phyloP scores from a whole-genome alignment of 176 grass and related monocot species.

The Eleusine indica region DNA sequence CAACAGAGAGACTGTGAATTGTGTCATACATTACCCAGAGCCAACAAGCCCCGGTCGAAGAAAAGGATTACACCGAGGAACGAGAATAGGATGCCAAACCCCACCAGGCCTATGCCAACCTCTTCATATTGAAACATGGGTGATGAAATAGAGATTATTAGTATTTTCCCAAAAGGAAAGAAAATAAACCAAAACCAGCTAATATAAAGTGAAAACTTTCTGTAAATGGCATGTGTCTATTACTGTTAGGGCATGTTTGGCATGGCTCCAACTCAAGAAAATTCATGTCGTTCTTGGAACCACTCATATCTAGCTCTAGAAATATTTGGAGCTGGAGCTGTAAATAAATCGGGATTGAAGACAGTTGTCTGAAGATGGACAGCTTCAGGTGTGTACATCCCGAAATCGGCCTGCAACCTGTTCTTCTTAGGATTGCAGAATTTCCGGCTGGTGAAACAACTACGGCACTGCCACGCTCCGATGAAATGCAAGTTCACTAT shows the following conservation, averaged over 20 bases:
- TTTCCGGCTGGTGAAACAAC: too few species aligned
- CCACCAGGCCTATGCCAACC: slow-evolving; percentile 87
- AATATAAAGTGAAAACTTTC: slow-evolving; percentile 17
- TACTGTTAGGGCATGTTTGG: neutral
- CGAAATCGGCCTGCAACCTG: too few species aligned
- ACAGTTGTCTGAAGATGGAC: too few species aligned
- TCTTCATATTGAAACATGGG: slow-evolving; percentile 62
- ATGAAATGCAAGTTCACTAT: too few species aligned
- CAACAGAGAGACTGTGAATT: slow-evolving; percentile 37
- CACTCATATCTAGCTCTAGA: too few species aligned
- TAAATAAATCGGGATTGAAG: too few species aligned
- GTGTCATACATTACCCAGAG: slow-evolving; percentile 96
- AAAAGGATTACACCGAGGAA: slow-evolving; percentile 91
- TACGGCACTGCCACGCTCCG: too few species aligned
- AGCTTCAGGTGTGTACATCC: too few species aligned
- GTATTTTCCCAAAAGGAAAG: neutral
- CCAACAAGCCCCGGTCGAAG: slow-evolving; percentile 95
- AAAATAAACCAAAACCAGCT: slow-evolving; percentile 18
- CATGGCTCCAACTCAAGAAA: too few species aligned
- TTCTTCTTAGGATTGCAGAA: too few species aligned
- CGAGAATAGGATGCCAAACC: slow-evolving; percentile 88
- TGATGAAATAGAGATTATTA: slow-evolving; percentile 19
- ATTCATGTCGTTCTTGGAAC: too few species aligned
- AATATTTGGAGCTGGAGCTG: too few species aligned
- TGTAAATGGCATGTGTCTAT: slow-evolving; percentile 38